Conservation (phyloP, 1,139 yeast species). For the Pichia sp. region DNA sequence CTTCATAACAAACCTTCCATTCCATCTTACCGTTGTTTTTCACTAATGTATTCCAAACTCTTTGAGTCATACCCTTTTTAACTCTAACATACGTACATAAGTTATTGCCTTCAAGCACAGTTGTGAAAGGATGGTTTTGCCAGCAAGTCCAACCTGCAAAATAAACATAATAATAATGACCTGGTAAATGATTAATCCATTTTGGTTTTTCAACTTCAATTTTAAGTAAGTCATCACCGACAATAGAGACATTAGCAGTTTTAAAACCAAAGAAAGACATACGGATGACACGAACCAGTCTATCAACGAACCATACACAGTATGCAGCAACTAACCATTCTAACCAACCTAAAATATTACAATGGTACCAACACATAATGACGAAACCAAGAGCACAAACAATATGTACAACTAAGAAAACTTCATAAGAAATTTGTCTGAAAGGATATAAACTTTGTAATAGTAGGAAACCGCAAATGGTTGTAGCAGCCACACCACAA, state of each 20-base stretch:
- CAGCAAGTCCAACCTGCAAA: constrained; percentile 21
- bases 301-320: constrained; percentile 36
- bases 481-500: constrained; percentile 36
- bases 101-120: constrained; percentile 19
- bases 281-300: constrained; percentile 33
- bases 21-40: constrained; percentile 15
- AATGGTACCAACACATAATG: constrained; percentile 37
- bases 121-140: constrained; percentile 39
- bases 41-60: constrained; percentile 21
- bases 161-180: constrained; percentile 43
- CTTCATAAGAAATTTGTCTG: constrained; percentile 43
- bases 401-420: constrained; percentile 35
- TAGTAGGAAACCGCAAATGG: constrained; percentile 36
- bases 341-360: constrained; percentile 37
- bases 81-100: constrained; percentile 32
- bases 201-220: constrained; percentile 38
- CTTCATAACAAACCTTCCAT: constrained; percentile 45
- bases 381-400: constrained; percentile 34
- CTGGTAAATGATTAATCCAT: constrained; percentile 33
- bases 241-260: constrained; percentile 19
- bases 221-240: constrained; percentile 36
- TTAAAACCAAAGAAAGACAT: constrained; percentile 36
- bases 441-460: constrained; percentile 41
- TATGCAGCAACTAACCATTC: constrained; percentile 40
- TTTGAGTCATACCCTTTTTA: constrained; percentile 29